phyloP scores from a whole-genome alignment of 345 rosid genomes.

The Euclidium syriacum region DNA sequence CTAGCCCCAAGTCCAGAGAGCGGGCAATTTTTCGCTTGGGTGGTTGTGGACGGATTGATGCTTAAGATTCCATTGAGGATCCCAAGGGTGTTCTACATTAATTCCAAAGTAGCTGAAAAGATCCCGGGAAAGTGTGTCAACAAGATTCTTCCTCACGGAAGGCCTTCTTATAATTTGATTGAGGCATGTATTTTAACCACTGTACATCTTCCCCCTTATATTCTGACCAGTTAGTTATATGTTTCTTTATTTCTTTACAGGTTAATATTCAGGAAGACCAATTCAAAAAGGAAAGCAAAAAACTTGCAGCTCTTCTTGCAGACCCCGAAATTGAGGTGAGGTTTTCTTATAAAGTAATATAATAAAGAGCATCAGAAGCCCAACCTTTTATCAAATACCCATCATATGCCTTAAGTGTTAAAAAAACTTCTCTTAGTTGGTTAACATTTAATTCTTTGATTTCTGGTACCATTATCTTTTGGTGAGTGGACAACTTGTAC shows the following conservation, averaged over 20 bases:
- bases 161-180: conserved; percentile 57
- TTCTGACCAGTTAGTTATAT: conserved; percentile 12
- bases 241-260: conserved; percentile 33
- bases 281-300: conserved; percentile 62
- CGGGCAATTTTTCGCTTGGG: conserved; percentile 83
- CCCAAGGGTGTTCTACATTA: conserved; percentile 80
- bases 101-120: conserved; percentile 63
- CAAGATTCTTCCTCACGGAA: conserved; percentile 87
- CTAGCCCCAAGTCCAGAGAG: conserved; percentile 53
- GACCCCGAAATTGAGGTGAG: conserved; percentile 95
- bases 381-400: conserved; percentile 3
- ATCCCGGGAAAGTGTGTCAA: conserved; percentile 80
- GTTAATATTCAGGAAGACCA: conserved; percentile 65
- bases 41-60: conserved; percentile 88
- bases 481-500: conserved; percentile 12
- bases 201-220: background rate
- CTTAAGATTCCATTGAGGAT: conserved; percentile 71
- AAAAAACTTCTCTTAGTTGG: background rate
- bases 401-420: background rate
- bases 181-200: conserved; percentile 49
- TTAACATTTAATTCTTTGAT: background rate
- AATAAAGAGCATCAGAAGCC: conserved; percentile 10
- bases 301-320: conserved; percentile 78
- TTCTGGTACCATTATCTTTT: background rate
- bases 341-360: background rate